These are phyloP conservation scores for Sporothrix inflata DNA, from an alignment of 2,329 filamentous ascomycete species.

Conservation along the genomic window DNA sequence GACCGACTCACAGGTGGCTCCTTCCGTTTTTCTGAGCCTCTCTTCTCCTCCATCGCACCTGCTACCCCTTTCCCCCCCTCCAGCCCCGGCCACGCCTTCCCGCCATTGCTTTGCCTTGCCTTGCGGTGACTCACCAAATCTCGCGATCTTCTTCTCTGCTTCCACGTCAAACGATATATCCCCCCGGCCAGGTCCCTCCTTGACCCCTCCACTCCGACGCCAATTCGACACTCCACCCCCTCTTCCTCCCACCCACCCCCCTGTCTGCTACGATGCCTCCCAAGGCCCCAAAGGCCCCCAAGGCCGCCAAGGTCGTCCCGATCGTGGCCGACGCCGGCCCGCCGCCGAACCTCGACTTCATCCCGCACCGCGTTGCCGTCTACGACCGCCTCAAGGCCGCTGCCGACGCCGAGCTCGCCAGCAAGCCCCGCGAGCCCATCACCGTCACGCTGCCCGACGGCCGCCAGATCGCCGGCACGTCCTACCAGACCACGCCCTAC, in stretches of 20 bases:
- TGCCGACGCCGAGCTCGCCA: slow-evolving; percentile 74
- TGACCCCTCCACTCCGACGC: not conserved
- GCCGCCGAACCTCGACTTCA: slow-evolving; percentile 66
- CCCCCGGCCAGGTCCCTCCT: not conserved
- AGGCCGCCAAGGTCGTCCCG: slow-evolving; percentile 33
- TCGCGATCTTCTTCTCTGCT: not conserved
- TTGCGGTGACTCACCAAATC: slow-evolving; percentile 10
- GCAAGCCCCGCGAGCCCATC: slow-evolving; percentile 73
- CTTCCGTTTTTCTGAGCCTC: slow-evolving; percentile 16
- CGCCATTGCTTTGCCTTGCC: slow-evolving; percentile 12
- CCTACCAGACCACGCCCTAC: slow-evolving; percentile 89
- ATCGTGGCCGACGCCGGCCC: slow-evolving; percentile 38
- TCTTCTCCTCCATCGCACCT: not conserved
- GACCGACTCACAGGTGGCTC: slow-evolving; percentile 14
- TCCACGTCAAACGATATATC: not conserved
- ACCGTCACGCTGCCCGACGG: slow-evolving; percentile 74
- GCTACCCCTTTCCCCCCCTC: not conserved
- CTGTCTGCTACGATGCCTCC: slow-evolving; percentile 15
- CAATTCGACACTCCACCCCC: not conserved
- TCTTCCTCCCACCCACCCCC: not conserved
- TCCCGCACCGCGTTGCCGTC: slow-evolving; percentile 80
- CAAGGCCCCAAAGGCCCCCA: slow-evolving; percentile 32
- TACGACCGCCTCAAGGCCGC: slow-evolving; percentile 88
- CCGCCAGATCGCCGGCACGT: slow-evolving; percentile 70
- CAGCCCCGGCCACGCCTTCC: slow-evolving; percentile 15